Evolutionary conservation across 495 filamentous ascomycete species (phyloP).

Genomic region (Penicillium steckii): DNA sequence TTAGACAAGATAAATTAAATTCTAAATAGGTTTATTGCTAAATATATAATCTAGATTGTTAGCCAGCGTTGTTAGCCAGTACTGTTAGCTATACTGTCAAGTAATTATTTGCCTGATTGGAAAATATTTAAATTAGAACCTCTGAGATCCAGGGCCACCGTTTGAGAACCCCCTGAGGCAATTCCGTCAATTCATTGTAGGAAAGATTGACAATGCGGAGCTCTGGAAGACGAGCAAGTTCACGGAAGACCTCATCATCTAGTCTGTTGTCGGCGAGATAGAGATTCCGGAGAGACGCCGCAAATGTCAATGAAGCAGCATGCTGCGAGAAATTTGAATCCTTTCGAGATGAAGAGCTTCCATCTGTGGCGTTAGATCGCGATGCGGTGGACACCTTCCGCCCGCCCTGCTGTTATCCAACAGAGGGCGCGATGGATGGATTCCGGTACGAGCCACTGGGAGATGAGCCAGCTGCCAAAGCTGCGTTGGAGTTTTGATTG

Average conservation of each 20-base stretch:
- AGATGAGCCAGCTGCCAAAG: conserved; percentile 71
- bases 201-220: conserved; percentile 89
- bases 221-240: conserved; percentile 78
- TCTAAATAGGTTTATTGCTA: too few species aligned
- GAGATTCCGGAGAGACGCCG: conserved; percentile 75
- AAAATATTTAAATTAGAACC: too few species aligned
- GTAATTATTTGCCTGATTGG: too few species aligned
- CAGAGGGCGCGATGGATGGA: conserved; percentile 75
- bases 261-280: conserved; percentile 92
- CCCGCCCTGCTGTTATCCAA: conserved; percentile 59
- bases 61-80: too few species aligned
- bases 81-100: too few species aligned
- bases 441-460: conserved; percentile 68
- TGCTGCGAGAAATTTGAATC: conserved; percentile 79
- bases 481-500: conserved; percentile 77
- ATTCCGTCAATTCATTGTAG: conserved; percentile 90
- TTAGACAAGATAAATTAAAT: too few species aligned
- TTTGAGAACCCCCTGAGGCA: conserved; percentile 82
- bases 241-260: conserved; percentile 90
- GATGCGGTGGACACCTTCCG: conserved; percentile 85
- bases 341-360: conserved; percentile 68
- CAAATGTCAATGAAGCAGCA: conserved; percentile 73
- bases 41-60: too few species aligned
- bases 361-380: conserved; percentile 52
- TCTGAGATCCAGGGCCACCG: conserved; percentile 87